Evolutionary conservation across 306 rosid genomes (phyloP).

Genomic region (Benincasa hispida): DNA sequence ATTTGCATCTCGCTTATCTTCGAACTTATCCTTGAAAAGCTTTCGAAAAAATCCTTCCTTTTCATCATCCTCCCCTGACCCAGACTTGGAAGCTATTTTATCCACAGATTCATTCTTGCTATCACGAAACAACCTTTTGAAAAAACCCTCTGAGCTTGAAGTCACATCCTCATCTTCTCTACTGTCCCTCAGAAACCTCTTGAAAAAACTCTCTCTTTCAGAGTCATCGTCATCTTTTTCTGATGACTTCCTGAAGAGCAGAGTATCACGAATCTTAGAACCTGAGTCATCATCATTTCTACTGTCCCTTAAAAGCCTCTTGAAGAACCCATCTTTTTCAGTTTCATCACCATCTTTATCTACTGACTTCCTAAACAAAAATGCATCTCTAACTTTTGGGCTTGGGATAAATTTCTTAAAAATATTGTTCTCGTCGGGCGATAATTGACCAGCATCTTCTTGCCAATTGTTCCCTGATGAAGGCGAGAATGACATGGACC

Average conservation of each 20-base stretch:
- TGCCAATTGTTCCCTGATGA: slow-evolving; percentile 39
- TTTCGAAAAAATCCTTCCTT: slow-evolving; percentile 74
- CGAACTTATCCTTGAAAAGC: slow-evolving; percentile 64
- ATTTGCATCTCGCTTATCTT: slow-evolving; percentile 64
- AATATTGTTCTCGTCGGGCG: slow-evolving; percentile 67
- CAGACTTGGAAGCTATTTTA: slow-evolving; percentile 25
- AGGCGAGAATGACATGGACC: slow-evolving; percentile 50
- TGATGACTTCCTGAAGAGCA: slow-evolving; percentile 56
- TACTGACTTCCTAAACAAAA: slow-evolving; percentile 67
- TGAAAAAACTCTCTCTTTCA: slow-evolving; percentile 80
- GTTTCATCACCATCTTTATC: slow-evolving; percentile 66
- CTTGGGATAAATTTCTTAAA: slow-evolving; percentile 76
- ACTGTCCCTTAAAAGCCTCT: slow-evolving; percentile 75
- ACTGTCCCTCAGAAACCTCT: slow-evolving; percentile 61
- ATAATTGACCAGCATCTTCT: slow-evolving; percentile 42
- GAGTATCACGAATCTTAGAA: slow-evolving; percentile 57
- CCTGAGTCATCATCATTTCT: slow-evolving; percentile 71
- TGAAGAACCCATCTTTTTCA: slow-evolving; percentile 86
- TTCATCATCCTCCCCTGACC: slow-evolving; percentile 48
- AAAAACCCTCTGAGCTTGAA: slow-evolving; percentile 73
- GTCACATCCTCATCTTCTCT: slow-evolving; percentile 68
- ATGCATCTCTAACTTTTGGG: slow-evolving; percentile 71
- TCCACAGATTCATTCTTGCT: slow-evolving; percentile 65
- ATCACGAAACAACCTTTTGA: slow-evolving; percentile 83
- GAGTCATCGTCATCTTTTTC: slow-evolving; percentile 69